Percentiles rank a stretch among this genome's conserved stretches.
Evolutionary conservation across 768 basidiomycete genomes (phyloP).

Genomic region (Boletus reticuloceps): DNA sequence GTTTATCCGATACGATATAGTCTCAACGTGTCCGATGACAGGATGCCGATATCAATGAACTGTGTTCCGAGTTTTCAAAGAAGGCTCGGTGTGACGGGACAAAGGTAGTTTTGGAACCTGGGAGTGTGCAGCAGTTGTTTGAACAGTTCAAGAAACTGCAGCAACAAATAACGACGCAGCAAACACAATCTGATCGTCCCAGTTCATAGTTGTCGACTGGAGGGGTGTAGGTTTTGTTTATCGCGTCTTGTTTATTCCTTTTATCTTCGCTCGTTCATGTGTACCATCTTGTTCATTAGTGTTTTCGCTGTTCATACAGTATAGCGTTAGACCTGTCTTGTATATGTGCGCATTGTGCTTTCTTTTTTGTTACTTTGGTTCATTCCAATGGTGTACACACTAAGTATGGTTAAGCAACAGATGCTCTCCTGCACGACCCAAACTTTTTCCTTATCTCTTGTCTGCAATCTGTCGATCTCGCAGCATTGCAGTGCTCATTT

Average conservation of each 20-base stretch:
- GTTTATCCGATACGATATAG: neutral
- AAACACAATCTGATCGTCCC: slow-evolving; percentile 2
- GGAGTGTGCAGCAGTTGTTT: slow-evolving; percentile 42
- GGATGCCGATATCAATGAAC: slow-evolving; percentile 75
- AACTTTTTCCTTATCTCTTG: no score
- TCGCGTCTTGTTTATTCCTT: slow-evolving; percentile 17
- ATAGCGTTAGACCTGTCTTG: slow-evolving; percentile 5
- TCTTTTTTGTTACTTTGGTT: neutral
- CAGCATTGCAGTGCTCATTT: no score
- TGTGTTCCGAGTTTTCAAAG: slow-evolving; percentile 75
- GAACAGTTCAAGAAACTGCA: slow-evolving; percentile 36
- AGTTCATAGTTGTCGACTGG: slow-evolving; percentile 9
- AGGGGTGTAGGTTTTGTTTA: neutral
- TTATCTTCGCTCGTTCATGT: slow-evolving; percentile 15
- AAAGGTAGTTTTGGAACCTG: slow-evolving; percentile 70
- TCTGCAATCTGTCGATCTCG: no score
- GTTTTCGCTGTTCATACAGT: neutral
- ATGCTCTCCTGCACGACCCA: neutral
- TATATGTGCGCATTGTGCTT: neutral
- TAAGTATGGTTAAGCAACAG: neutral
- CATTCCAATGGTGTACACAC: neutral
- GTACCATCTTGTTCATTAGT: slow-evolving; percentile 11
- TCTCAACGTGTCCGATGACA: slow-evolving; percentile 25
- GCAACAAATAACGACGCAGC: slow-evolving; percentile 11
- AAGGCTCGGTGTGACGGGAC: slow-evolving; percentile 85